These are phyloP conservation scores for Metschnikowia matae DNA, from an alignment of 805 yeast species.

Conservation along the genomic window DNA sequence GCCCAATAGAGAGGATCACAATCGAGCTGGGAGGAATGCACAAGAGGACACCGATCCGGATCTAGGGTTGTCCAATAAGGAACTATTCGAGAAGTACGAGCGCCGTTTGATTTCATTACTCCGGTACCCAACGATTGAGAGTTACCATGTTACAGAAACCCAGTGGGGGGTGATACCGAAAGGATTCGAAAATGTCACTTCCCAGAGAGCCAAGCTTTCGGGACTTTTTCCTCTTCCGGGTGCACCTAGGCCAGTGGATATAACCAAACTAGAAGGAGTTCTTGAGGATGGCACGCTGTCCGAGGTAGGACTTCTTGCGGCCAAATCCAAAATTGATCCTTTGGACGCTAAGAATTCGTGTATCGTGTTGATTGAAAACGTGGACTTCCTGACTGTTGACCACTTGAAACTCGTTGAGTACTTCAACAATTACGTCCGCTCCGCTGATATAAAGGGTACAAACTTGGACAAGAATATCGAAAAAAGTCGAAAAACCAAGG, in stretches of 20 bases:
- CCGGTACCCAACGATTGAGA: slow-evolving; percentile 45
- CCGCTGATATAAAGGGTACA: slow-evolving; percentile 40
- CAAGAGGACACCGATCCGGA: slow-evolving; percentile 12
- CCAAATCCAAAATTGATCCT: slow-evolving; percentile 35
- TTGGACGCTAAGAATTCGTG: slow-evolving; percentile 33
- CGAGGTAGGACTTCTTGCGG: slow-evolving; percentile 29
- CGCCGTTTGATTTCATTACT: slow-evolving; percentile 30
- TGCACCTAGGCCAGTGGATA: slow-evolving; percentile 40
- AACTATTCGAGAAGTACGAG: slow-evolving; percentile 21
- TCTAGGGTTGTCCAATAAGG: slow-evolving; percentile 18
- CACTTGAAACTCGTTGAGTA: slow-evolving; percentile 40
- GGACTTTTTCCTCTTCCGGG: slow-evolving; percentile 72
- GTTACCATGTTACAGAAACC: slow-evolving; percentile 47
- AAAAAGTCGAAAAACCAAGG: slow-evolving; percentile 31
- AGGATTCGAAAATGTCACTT: slow-evolving; percentile 70
- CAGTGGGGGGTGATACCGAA: slow-evolving; percentile 70
- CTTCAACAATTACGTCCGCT: slow-evolving; percentile 42
- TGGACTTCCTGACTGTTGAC: slow-evolving; percentile 32
- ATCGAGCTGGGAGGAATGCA: not conserved
- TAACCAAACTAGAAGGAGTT: slow-evolving; percentile 39
- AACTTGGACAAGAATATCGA: slow-evolving; percentile 30
- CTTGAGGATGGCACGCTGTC: slow-evolving; percentile 29
- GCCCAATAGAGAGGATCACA: slow-evolving; percentile 2
- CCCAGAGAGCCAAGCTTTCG: slow-evolving; percentile 72
- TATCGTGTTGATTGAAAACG: slow-evolving; percentile 27